phyloP scores from a whole-genome alignment of 306 rosid genomes.

The Sicyos edulis region DNA sequence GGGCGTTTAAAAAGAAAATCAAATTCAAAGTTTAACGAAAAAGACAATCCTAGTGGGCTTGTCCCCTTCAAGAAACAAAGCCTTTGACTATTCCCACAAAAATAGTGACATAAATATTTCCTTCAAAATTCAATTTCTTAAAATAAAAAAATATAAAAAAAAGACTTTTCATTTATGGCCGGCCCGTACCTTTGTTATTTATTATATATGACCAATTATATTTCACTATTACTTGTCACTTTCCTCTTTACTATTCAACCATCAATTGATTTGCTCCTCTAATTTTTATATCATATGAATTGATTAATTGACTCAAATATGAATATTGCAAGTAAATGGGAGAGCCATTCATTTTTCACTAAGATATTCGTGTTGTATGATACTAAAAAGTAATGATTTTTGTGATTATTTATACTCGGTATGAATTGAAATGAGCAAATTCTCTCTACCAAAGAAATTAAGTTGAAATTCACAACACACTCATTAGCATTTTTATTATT shows the following conservation, averaged over 20 bases:
- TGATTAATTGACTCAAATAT: neutral
- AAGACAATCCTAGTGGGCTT: conserved; percentile 6
- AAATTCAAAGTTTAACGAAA: neutral
- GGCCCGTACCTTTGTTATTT: neutral
- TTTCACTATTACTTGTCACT: neutral
- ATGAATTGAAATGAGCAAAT: too few relatives aligned
- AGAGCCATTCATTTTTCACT: too few relatives aligned
- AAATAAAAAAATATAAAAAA: too few relatives aligned
- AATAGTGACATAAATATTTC: neutral
- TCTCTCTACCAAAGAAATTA: too few relatives aligned
- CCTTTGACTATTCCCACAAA: neutral
- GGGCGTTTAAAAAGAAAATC: neutral
- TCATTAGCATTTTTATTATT: too few relatives aligned
- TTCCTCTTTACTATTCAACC: neutral
- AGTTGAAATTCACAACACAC: too few relatives aligned
- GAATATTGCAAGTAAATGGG: neutral
- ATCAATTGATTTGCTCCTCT: neutral
- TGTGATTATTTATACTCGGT: too few relatives aligned
- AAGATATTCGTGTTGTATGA: too few relatives aligned
- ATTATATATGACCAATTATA: too few relatives aligned
- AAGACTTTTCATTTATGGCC: neutral
- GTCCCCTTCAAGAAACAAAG: neutral
- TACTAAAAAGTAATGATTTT: too few relatives aligned
- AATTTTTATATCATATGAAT: neutral
- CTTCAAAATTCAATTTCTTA: neutral